Evolutionary conservation across 1,284 basidiomycete species (phyloP), one percentile per base, ranked within the genome.

Genomic region (Malassezia furfur): DNA sequence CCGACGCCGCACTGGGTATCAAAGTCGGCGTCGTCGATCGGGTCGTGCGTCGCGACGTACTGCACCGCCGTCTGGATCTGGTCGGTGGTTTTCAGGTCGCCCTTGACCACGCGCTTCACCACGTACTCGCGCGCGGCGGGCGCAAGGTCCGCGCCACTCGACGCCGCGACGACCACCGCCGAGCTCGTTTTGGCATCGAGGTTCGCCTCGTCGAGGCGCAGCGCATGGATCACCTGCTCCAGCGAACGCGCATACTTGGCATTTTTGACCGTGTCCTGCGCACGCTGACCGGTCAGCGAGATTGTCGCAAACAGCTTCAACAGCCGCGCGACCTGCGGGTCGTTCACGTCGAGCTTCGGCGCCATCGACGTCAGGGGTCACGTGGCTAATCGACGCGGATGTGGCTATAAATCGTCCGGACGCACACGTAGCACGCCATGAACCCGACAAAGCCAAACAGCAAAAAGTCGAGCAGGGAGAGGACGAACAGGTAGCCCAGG

Each of bases 401-500:
- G 39, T 64, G 63, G 28, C 59, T 60, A 50, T 71, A 71, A 55
- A 71, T 64, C 36, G 57, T 59, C 9, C 64, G 47, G 11, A 69
- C 48, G 36, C 62, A 58, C 15, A 55, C 57, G 38, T 69, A 69
- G 46, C 64, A 66, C 1, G 67, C 61, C 28, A 64, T 50, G 45
- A 67, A 69, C 22, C 67, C 67, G 2, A 69, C 49, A 28, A 57
- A 57, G 49, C 55, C 90, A 51, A 88, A 89, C 50, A 93, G 80
- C 36, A 96, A 79, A 80, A 94, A 96, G 74, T 88, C 83, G 39
- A 96, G 79, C 14, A 91, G 73, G 14, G 84, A 83, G 52, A 96
- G 81, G 22, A 96, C 80, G 68, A 86, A 80, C 54, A 98, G 79
- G 75, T 96, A 98, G 28, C 91, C 91, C 44, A 96, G 79, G 78